Evolutionary conservation across 2,329 filamentous ascomycete species (phyloP).

Genomic region (Epicoccum nigrum): DNA sequence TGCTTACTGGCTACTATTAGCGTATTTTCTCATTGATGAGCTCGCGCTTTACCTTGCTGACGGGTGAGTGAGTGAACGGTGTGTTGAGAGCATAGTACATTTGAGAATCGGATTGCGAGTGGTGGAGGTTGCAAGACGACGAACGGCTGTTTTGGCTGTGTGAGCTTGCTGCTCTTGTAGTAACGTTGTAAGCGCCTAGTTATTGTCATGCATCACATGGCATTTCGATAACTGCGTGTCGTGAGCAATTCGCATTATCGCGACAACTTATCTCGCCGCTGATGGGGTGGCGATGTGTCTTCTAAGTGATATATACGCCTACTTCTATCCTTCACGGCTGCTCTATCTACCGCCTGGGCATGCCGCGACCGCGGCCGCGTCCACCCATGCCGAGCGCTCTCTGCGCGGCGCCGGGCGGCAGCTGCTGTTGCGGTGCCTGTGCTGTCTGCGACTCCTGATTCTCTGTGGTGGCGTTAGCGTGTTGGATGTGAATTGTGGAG

Average conservation of each 20-base stretch:
- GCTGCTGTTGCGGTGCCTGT: slow-evolving; percentile 76
- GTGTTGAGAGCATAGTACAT: no score
- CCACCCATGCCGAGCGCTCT: slow-evolving; percentile 83
- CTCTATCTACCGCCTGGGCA: slow-evolving; percentile 79
- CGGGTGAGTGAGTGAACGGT: not conserved
- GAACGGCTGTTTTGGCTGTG: no score
- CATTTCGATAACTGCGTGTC: not conserved
- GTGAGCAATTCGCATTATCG: slow-evolving; percentile 36
- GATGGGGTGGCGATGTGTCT: slow-evolving; percentile 23
- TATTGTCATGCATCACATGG: not conserved
- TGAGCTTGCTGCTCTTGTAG: no score
- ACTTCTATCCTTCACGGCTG: not conserved
- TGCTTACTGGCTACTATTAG: no score
- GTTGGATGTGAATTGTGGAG: not conserved
- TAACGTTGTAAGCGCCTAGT: no score
- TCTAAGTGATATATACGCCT: slow-evolving; percentile 30
- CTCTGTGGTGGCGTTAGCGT: slow-evolving; percentile 52
- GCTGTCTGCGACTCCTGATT: slow-evolving; percentile 92
- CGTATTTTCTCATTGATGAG: no score
- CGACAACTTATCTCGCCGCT: slow-evolving; percentile 35
- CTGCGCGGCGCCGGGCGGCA: slow-evolving; percentile 74
- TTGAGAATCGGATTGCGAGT: no score
- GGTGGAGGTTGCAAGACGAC: not conserved
- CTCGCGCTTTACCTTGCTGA: not conserved
- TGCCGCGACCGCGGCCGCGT: slow-evolving; percentile 59